A percentile compares a stretch with the other conserved stretches of the same genome.
These are phyloP conservation scores for Ogataea paradorogensis DNA, from an alignment of 805 yeast species.

Conservation along the genomic window DNA sequence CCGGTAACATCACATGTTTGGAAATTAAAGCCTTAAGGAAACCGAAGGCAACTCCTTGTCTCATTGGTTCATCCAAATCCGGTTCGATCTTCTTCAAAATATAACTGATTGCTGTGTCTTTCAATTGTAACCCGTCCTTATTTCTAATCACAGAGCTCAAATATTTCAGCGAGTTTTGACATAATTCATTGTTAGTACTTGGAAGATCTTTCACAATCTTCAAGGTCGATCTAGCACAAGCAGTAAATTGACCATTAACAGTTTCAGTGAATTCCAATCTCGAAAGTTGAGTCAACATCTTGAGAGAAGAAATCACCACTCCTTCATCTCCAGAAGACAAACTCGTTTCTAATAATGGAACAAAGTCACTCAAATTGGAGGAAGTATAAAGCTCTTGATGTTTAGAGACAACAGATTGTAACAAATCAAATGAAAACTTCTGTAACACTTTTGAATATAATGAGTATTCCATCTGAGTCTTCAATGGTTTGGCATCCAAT, in stretches of 20 bases:
- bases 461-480: conserved; percentile 53
- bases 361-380: conserved; percentile 63
- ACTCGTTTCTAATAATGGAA: conserved; percentile 66
- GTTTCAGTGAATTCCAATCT: conserved; percentile 61
- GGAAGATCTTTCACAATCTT: conserved; percentile 72
- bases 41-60: conserved; percentile 84
- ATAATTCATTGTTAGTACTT: conserved; percentile 69
- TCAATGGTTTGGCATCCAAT: conserved; percentile 55
- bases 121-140: conserved; percentile 60
- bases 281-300: conserved; percentile 57
- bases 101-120: conserved; percentile 70
- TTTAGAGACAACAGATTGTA: conserved; percentile 66
- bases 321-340: conserved; percentile 70
- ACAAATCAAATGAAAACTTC: conserved; percentile 70
- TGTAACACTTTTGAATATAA: conserved; percentile 62
- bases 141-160: conserved; percentile 71
- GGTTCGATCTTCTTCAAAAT: conserved; percentile 72
- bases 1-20: conserved; percentile 75
- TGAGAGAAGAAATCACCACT: conserved; percentile 65
- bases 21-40: conserved; percentile 77
- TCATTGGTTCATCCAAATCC: conserved; percentile 84
- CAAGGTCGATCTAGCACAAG: conserved; percentile 58
- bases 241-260: conserved; percentile 48
- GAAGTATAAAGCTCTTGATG: conserved; percentile 58
- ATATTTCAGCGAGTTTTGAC: conserved; percentile 75